Evolutionary conservation across 495 filamentous ascomycete species (phyloP).

Genomic region (Trichocladium antarcticum): DNA sequence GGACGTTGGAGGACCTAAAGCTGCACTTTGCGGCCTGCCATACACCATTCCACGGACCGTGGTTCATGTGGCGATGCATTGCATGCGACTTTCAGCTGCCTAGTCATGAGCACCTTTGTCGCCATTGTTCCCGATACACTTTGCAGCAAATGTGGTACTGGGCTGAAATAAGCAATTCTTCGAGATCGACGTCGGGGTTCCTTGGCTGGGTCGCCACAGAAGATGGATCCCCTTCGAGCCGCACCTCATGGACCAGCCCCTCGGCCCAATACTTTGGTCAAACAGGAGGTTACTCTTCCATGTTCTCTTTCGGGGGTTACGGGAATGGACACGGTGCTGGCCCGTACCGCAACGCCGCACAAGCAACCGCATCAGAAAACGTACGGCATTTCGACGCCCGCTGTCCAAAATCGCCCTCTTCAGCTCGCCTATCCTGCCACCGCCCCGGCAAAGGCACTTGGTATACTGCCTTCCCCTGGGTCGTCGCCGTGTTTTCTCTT

Average conservation of each 20-base stretch:
- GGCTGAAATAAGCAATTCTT: background rate
- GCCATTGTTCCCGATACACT: background rate
- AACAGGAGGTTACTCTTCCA: background rate
- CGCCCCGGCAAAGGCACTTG: no score
- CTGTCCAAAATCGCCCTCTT: no score
- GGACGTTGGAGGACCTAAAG: background rate
- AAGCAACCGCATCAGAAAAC: no score
- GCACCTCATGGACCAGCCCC: background rate
- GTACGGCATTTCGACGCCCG: no score
- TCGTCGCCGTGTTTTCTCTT: background rate
- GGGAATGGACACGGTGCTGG: background rate
- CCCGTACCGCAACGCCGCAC: background rate
- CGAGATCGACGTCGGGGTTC: background rate
- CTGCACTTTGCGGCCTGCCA: slow-evolving; percentile 5
- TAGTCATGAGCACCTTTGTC: no score
- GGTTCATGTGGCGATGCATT: background rate
- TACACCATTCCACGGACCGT: background rate
- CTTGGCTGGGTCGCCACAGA: slow-evolving; percentile 1
- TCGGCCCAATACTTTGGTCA: background rate
- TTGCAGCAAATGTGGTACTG: slow-evolving; percentile 5
- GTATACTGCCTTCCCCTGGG: background rate
- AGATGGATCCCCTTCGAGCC: background rate
- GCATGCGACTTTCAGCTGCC: background rate
- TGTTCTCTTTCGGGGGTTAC: background rate
- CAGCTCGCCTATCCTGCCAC: no score